A percentile compares a stretch with the other conserved stretches of the same genome.
phyloP scores from a whole-genome alignment of 345 rosid genomes.

The Pelargonium nanum region DNA sequence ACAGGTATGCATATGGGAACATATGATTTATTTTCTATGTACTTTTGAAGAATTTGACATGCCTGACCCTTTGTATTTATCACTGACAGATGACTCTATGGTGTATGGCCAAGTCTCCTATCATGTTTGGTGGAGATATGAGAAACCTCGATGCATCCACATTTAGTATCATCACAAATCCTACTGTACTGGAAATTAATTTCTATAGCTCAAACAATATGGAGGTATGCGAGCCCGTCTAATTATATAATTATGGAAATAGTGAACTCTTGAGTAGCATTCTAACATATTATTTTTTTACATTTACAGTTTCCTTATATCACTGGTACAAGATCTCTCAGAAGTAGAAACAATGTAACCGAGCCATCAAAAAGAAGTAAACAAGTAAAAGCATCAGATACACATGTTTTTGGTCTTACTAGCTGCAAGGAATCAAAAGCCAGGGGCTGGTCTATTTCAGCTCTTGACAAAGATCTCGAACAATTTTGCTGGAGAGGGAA shows the following conservation, averaged over 20 bases:
- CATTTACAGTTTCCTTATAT: slow-evolving; percentile 48
- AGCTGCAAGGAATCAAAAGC: slow-evolving; percentile 54
- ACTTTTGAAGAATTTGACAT: neutral
- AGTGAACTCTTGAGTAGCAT: neutral
- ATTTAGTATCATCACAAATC: slow-evolving; percentile 53
- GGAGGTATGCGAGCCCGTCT: slow-evolving; percentile 28
- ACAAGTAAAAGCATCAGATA: slow-evolving; percentile 9
- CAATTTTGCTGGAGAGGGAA: slow-evolving; percentile 58
- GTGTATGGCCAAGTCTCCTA: slow-evolving; percentile 82
- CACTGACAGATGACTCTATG: slow-evolving; percentile 68
- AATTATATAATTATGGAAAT: neutral
- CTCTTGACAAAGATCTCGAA: slow-evolving; percentile 29
- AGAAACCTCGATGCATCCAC: slow-evolving; percentile 52
- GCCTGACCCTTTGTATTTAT: slow-evolving; percentile 5
- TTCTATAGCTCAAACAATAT: slow-evolving; percentile 47
- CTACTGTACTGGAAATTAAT: slow-evolving; percentile 56
- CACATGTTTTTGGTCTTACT: slow-evolving; percentile 32
- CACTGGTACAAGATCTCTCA: neutral
- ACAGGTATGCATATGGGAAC: slow-evolving; percentile 34
- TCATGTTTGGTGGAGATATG: slow-evolving; percentile 83
- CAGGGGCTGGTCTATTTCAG: slow-evolving; percentile 43
- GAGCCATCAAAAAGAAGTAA: neutral
- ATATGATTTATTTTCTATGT: neutral
- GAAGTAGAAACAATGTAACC: neutral
- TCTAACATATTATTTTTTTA: neutral